Percentiles rank a stretch among this genome's conserved stretches.
Evolutionary conservation across 2,329 filamentous ascomycete genomes (phyloP).

Genomic region (Colletotrichum lupini): DNA sequence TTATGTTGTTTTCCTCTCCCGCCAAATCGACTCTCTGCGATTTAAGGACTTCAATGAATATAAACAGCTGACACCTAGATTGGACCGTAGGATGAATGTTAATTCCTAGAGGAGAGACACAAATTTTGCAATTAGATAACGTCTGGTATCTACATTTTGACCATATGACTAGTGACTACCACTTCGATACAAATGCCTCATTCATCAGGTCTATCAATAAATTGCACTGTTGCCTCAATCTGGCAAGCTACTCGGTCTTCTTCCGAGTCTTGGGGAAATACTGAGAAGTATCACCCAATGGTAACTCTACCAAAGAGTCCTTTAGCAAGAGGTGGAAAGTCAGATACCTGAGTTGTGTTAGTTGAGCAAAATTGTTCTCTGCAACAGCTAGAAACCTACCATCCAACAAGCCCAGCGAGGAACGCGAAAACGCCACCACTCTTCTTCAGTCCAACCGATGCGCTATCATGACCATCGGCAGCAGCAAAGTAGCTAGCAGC

Average conservation of each 20-base stretch:
- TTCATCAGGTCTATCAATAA: too few species aligned
- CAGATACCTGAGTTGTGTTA: slow-evolving; percentile 37
- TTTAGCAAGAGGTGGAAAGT: slow-evolving; percentile 40
- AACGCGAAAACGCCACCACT: slow-evolving; percentile 41
- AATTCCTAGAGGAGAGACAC: too few species aligned
- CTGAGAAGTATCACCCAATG: slow-evolving; percentile 40
- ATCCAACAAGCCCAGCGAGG: slow-evolving; percentile 41
- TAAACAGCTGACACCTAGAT: too few species aligned
- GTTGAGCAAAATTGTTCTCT: not conserved
- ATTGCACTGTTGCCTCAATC: too few species aligned
- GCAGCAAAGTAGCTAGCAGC: slow-evolving; percentile 41
- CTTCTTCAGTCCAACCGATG: slow-evolving; percentile 38
- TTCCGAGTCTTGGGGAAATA: slow-evolving; percentile 39
- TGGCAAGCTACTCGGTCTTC: not conserved
- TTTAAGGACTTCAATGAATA: too few species aligned
- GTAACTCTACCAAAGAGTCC: slow-evolving; percentile 39
- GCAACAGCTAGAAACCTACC: slow-evolving; percentile 29
- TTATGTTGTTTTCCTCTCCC: too few species aligned
- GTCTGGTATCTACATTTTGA: too few species aligned
- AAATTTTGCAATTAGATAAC: too few species aligned
- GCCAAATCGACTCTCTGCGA: too few species aligned
- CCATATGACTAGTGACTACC: too few species aligned
- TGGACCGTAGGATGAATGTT: too few species aligned
- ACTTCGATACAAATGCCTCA: too few species aligned
- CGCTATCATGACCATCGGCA: slow-evolving; percentile 37